Evolutionary conservation across 371 early-diverging fungal species (phyloP).

Genomic region (Chytridiales sp.): DNA sequence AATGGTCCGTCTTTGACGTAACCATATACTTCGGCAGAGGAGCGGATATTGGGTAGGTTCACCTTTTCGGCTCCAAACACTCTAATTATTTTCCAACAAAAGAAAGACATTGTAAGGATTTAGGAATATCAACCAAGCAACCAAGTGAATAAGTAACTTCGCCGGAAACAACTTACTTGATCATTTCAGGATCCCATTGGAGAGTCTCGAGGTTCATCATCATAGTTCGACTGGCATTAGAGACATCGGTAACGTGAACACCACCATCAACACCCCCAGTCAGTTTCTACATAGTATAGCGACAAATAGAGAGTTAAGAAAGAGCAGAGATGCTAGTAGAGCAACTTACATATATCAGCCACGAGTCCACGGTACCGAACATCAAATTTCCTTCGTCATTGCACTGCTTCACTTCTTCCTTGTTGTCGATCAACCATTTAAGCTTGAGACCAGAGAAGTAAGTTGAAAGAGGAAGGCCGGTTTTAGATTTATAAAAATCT

Average conservation of each 20-base stretch:
- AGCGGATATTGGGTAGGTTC: conserved; percentile 78
- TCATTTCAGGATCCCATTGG: conserved; percentile 76
- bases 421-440: conserved; percentile 89
- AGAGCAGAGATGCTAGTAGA: neutral
- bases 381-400: conserved; percentile 62
- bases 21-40: conserved; percentile 84
- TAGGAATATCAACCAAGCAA: neutral
- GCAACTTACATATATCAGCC: conserved; percentile 78
- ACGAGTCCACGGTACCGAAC: conserved; percentile 92
- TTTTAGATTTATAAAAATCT: conserved; percentile 51
- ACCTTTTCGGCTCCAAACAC: conserved; percentile 69
- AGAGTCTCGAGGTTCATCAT: conserved; percentile 84
- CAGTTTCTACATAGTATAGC: conserved; percentile 59
- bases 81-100: too few relatives aligned
- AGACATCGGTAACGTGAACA: conserved; percentile 85
- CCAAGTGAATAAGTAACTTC: neutral
- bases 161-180: conserved; percentile 57
- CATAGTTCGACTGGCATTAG: conserved; percentile 94
- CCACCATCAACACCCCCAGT: conserved; percentile 73
- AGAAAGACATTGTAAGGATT: neutral
- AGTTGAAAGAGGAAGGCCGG: conserved; percentile 90
- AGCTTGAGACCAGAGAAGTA: conserved; percentile 94
- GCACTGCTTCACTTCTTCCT: conserved; percentile 64
- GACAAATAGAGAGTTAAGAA: conserved; percentile 14
- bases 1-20: conserved; percentile 57